Base-by-base conservation (phyloP, 768 basidiomycete genomes). In the Tremella yokohamensis region DNA sequence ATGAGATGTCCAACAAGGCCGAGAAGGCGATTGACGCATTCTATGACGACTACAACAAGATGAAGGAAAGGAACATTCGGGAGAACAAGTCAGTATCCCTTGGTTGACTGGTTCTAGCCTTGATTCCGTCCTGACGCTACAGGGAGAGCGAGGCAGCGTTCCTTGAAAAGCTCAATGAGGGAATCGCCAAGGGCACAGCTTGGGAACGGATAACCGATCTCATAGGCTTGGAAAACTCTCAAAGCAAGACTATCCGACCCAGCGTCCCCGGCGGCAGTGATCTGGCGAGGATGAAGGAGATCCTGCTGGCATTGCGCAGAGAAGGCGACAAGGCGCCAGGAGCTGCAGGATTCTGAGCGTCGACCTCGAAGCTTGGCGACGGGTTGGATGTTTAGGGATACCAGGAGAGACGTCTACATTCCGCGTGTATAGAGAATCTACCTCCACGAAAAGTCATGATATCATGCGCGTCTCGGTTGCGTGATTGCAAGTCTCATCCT, bases 191-290 rank as follows among this genome's bases (percentile, higher is more conserved):
- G 54, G 96, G 94, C 22, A 96, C 94, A 19, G 94, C 92, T 8
- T 99, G 94, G 94, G 85, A 91, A 66, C 87, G 96, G 38, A 94
- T 99, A 71, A 87, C 86, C 73, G 85, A 85, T 24, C 78, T 85
- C 51, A 78, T 96, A 61, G 90, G 93, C 65, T 82, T 99, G 38
- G 85, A 94, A 76, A 97, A 98, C 76, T 96, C 92, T 54, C 91
- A 98, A 78, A 92, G 89, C 81, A 99, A 98, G 81, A 97, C 92
- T 3, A 81, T 90, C 66, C 86, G 92, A 16, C 84, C 91, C 45
- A 84, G 88, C 29, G 90, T 90, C 13, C 79, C 89, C 11, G 88
- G 88, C 6, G 91, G 92, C 38, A 91, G 89, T 1, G 94, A 99
- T 70, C 81, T 98, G 38, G 79, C 85, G 44, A 82, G 94, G 59